Percentiles rank a stretch among this genome's conserved stretches.
Conservation (phyloP, 805 yeast genomes). For the Komagataella pseudopastoris region DNA sequence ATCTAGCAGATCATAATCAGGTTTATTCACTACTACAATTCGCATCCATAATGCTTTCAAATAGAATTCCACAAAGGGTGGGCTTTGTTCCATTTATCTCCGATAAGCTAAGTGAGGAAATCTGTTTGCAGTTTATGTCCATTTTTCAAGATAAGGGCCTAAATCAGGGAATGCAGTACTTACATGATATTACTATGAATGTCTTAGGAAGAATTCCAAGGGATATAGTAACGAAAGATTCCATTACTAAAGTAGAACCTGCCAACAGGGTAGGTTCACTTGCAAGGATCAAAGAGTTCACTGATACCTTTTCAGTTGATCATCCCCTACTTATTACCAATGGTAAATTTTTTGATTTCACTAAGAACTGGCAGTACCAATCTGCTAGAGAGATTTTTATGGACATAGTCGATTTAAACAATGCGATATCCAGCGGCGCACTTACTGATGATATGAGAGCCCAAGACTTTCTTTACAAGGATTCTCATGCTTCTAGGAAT, state of each 20-base stretch:
- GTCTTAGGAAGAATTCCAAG: background rate
- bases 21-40: constrained; percentile 34
- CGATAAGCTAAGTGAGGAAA: constrained; percentile 10
- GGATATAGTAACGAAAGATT: background rate
- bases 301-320: constrained; percentile 23
- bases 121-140: constrained; percentile 13
- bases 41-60: constrained; percentile 32
- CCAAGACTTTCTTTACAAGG: constrained; percentile 27
- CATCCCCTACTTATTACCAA: constrained; percentile 50
- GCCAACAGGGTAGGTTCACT: constrained; percentile 5
- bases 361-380: constrained; percentile 19
- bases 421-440: constrained; percentile 12
- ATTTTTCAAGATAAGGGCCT: constrained; percentile 8
- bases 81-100: constrained; percentile 61
- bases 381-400: constrained; percentile 31
- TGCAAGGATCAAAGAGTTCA: constrained; percentile 10
- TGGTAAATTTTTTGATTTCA: constrained; percentile 50
- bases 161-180: constrained; percentile 10
- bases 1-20: constrained; percentile 40
- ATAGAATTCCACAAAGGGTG: constrained; percentile 62
- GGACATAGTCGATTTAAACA: constrained; percentile 31
- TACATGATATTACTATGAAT: constrained; percentile 9
- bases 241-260: constrained; percentile 2
- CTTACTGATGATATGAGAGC: constrained; percentile 17
- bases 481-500: constrained; percentile 1